Evolutionary conservation across 2,329 filamentous ascomycete species (phyloP).

Genomic region (Geoglossum cookeanum): DNA sequence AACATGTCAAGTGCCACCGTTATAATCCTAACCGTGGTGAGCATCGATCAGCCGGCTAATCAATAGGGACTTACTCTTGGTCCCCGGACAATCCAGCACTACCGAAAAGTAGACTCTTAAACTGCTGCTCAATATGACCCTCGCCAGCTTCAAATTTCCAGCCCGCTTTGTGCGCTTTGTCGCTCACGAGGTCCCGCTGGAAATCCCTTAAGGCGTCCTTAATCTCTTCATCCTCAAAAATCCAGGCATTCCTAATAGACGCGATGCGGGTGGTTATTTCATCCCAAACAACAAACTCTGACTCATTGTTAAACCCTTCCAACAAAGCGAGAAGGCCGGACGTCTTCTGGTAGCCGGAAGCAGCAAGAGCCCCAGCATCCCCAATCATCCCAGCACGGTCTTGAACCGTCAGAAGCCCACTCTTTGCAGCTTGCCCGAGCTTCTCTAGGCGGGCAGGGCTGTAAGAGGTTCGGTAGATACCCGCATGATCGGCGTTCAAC

Average conservation of each 20-base stretch:
- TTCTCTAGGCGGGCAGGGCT: constrained; percentile 65
- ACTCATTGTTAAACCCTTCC: constrained; percentile 63
- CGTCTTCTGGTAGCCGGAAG: constrained; percentile 84
- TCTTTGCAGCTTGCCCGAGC: constrained; percentile 69
- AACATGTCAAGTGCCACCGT: constrained; percentile 81
- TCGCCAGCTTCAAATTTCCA: constrained; percentile 76
- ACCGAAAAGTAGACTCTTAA: constrained; percentile 82
- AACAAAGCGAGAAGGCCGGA: constrained; percentile 73
- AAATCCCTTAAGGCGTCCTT: constrained; percentile 67
- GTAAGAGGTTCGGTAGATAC: constrained; percentile 83
- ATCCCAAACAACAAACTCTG: constrained; percentile 87
- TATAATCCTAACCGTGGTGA: constrained; percentile 30
- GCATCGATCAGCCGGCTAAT: not conserved
- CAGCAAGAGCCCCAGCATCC: constrained; percentile 74
- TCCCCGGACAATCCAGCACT: constrained; percentile 67
- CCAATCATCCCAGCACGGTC: constrained; percentile 90
- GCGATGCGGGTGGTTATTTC: constrained; percentile 67
- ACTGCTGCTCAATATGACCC: constrained; percentile 79
- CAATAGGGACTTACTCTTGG: constrained; percentile 25
- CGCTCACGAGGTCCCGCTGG: constrained; percentile 56
- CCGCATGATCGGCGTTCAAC: constrained; percentile 85
- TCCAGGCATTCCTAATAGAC: constrained; percentile 67
- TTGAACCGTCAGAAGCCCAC: constrained; percentile 64
- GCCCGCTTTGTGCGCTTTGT: constrained; percentile 69
- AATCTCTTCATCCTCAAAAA: constrained; percentile 59